Conservation (phyloP, 805 yeast genomes). For the Sugiyamaella boreocaroliniensis region DNA sequence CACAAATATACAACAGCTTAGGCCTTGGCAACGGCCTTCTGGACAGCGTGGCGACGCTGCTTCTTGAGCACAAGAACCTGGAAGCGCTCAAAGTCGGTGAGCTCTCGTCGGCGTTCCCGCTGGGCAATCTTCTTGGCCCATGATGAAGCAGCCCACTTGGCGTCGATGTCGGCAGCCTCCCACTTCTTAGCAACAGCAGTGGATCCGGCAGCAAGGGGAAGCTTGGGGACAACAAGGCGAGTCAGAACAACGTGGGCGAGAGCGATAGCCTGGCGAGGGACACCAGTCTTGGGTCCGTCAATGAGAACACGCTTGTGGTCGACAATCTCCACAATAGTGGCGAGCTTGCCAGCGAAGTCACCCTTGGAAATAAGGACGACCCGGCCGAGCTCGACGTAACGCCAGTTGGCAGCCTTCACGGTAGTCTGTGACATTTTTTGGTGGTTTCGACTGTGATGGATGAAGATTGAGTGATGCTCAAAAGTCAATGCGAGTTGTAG, state of each 20-base stretch:
- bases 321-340: constrained; percentile 95
- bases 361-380: constrained; percentile 87
- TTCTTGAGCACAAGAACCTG: constrained; percentile 95
- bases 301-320: constrained; percentile 98
- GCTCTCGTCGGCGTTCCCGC: constrained; percentile 86
- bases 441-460: neutral
- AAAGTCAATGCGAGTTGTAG: neutral
- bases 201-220: constrained; percentile 95
- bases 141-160: constrained; percentile 86
- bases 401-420: constrained; percentile 97
- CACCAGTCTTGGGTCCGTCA: constrained; percentile 89
- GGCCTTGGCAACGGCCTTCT: constrained; percentile 92
- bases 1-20: neutral
- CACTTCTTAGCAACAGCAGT: constrained; percentile 84
- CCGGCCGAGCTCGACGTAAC: constrained; percentile 99
- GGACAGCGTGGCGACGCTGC: constrained; percentile 92
- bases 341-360: constrained; percentile 69
- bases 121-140: constrained; percentile 99
- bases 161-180: constrained; percentile 80
- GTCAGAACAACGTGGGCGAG: constrained; percentile 88
- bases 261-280: constrained; percentile 86
- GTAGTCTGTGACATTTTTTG: constrained; percentile 59
- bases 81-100: constrained; percentile 98
- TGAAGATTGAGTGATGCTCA: neutral
- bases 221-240: constrained; percentile 73